Conservation (phyloP, 257 asterid species). For the Hygrophila difformis region DNA sequence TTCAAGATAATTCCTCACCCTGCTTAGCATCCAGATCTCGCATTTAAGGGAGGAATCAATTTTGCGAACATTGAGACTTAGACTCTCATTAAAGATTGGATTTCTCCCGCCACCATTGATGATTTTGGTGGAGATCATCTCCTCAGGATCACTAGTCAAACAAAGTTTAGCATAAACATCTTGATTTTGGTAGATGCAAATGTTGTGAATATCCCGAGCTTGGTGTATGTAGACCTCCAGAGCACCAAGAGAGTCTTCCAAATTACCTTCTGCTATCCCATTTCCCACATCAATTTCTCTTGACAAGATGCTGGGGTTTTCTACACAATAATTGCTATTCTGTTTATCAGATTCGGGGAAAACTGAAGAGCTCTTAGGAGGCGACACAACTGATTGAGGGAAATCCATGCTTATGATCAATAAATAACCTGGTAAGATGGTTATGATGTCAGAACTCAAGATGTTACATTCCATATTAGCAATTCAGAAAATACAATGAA, state of each 20-base stretch:
- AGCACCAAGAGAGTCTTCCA: constrained; percentile 45
- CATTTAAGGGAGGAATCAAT: constrained; percentile 74
- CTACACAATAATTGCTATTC: constrained; percentile 7
- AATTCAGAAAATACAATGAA: too few relatives aligned
- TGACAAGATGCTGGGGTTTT: constrained; percentile 14
- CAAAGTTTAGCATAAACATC: constrained; percentile 90
- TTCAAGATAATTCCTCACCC: constrained; percentile 82
- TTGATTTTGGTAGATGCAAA: constrained; percentile 90
- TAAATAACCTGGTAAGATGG: neutral
- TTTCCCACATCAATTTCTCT: constrained; percentile 25
- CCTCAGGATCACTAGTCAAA: constrained; percentile 75
- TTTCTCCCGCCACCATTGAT: constrained; percentile 84
- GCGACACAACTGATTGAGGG: constrained; percentile 80
- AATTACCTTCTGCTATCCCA: constrained; percentile 23
- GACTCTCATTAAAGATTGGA: constrained; percentile 72
- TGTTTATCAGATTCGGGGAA: constrained; percentile 56
- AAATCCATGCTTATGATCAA: constrained; percentile 56
- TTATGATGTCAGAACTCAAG: too few relatives aligned
- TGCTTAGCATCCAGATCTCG: constrained; percentile 94
- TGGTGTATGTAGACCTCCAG: constrained; percentile 73
- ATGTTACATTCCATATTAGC: too few relatives aligned
- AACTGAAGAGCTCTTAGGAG: constrained; percentile 47
- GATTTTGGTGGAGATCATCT: constrained; percentile 57
- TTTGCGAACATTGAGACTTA: constrained; percentile 44
- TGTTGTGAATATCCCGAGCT: constrained; percentile 88